Evolutionary conservation across 2,329 filamentous ascomycete genomes (phyloP), one percentile per base, ranked within the genome.

Genomic region (Diaporthe nobilis): DNA sequence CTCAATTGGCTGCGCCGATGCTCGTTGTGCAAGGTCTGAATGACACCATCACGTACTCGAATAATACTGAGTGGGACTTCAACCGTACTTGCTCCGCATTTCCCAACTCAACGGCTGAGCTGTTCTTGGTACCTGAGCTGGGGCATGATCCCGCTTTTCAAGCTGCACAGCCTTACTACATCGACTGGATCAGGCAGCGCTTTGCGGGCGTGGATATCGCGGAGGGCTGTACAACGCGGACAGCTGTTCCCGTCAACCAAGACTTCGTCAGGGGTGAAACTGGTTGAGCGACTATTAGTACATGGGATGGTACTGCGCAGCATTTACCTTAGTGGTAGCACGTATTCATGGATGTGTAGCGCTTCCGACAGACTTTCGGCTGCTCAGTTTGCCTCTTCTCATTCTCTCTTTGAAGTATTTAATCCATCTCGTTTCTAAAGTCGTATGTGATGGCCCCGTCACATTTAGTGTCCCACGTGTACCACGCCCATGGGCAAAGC

Each of bases 171-270:
- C 60, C 60, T 63, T 63, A 44, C 2, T 63, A 63, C 42, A 63
- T 63, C 60, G 60, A 63, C 39, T 63, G 60, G 60, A 63, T 63
- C 3, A 63, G 39, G 39, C 60, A 63, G 60, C 60, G 60, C 2
- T 63, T 63, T 31, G 60, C 60, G 13, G 39, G 60, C 6, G 60
- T 65, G 25, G 39, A 15, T 9, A 65, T 65, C 15, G 39, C 60
- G 8, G 37, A 65, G 42, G 25, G 60, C 17, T 65, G 60, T 9
- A 47, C 42, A 7, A 47, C 17, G 8, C 8, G 39, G 9, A 65
- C 60, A 47, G 60, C 60, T 47, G 60, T 47, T 4, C 60, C 60
- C 1, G 42, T 65, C 42, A 47, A 65, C 25, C 39, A 63, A 44
- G 60, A 47, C 39, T 63, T 65, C 6, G 60, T 65, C 31, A 31